These are phyloP conservation scores for Amanita subjunquillea DNA, from an alignment of 768 basidiomycete species.

Conservation along the genomic window DNA sequence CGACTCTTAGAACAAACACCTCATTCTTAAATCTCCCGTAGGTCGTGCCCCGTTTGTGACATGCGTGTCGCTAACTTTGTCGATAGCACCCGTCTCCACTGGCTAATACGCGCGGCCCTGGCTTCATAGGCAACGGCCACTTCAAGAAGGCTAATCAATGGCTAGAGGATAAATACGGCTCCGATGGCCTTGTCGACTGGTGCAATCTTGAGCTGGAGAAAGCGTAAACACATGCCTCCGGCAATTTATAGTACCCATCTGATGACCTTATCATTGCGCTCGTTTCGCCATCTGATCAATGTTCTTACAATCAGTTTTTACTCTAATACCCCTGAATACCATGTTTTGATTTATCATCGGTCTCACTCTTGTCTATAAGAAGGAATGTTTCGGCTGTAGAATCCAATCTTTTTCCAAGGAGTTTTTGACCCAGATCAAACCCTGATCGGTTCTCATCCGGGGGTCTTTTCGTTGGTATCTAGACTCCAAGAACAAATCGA, in stretches of 20 bases:
- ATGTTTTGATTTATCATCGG: constrained; percentile 1
- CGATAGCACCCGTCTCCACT: constrained; percentile 76
- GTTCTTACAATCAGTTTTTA: neutral
- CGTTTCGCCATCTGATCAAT: neutral
- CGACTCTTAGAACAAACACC: constrained; percentile 54
- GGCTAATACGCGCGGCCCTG: constrained; percentile 46
- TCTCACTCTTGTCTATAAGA: constrained; percentile 1
- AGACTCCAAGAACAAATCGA: neutral
- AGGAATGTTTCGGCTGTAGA: constrained; percentile 4
- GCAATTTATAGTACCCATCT: neutral
- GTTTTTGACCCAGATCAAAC: constrained; percentile 7
- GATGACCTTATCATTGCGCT: constrained; percentile 1
- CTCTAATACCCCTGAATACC: constrained; percentile 4
- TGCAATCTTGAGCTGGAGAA: constrained; percentile 22
- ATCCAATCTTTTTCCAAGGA: neutral
- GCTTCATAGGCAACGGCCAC: constrained; percentile 85
- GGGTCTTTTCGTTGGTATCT: neutral
- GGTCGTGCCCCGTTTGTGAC: constrained; percentile 19
- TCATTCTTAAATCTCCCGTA: constrained; percentile 69
- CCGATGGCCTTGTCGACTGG: constrained; percentile 67
- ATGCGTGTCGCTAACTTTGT: constrained; percentile 6
- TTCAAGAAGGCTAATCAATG: constrained; percentile 84
- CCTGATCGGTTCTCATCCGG: constrained; percentile 8
- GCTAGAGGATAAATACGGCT: constrained; percentile 72
- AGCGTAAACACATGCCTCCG: neutral